Evolutionary conservation across 2,329 filamentous ascomycete species (phyloP).

Genomic region (Penicillium expansum): DNA sequence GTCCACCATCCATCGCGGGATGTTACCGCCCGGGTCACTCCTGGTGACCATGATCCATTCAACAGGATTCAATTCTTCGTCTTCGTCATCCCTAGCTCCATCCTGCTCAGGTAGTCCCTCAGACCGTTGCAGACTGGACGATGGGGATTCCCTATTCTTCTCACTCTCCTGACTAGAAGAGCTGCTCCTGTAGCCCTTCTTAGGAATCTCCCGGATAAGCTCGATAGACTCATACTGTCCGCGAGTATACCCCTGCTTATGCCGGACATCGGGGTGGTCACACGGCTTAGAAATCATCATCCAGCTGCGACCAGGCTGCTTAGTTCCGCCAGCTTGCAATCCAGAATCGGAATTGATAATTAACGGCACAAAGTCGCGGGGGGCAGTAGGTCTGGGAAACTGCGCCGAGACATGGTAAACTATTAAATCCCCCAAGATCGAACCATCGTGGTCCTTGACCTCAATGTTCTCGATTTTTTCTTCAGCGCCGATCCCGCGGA

Average conservation of each 20-base stretch:
- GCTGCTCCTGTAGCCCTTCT: constrained; percentile 11
- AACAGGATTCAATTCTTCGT: constrained; percentile 61
- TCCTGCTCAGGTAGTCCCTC: constrained; percentile 34
- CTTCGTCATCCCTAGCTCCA: constrained; percentile 28
- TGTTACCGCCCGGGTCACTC: constrained; percentile 82
- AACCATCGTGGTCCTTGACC: constrained; percentile 48
- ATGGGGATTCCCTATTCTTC: constrained; percentile 35
- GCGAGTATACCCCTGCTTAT: constrained; percentile 70
- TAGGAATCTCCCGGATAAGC: constrained; percentile 77
- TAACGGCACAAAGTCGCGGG: constrained; percentile 82
- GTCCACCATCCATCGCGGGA: constrained; percentile 89
- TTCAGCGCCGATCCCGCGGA: constrained; percentile 84
- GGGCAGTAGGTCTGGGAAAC: constrained; percentile 83
- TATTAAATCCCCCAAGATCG: constrained; percentile 36
- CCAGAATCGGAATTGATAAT: constrained; percentile 62
- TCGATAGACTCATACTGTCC: constrained; percentile 91
- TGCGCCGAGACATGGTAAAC: constrained; percentile 85
- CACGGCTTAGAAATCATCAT: constrained; percentile 88
- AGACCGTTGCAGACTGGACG: constrained; percentile 28
- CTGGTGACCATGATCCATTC: constrained; percentile 94
- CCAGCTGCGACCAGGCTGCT: constrained; percentile 61
- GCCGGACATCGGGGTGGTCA: constrained; percentile 69
- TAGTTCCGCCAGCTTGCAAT: constrained; percentile 27
- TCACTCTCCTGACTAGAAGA: constrained; percentile 17
- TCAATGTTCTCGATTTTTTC: constrained; percentile 64